Conservation (phyloP, 2,329 filamentous ascomycete genomes). For the Xylariales sp. region DNA sequence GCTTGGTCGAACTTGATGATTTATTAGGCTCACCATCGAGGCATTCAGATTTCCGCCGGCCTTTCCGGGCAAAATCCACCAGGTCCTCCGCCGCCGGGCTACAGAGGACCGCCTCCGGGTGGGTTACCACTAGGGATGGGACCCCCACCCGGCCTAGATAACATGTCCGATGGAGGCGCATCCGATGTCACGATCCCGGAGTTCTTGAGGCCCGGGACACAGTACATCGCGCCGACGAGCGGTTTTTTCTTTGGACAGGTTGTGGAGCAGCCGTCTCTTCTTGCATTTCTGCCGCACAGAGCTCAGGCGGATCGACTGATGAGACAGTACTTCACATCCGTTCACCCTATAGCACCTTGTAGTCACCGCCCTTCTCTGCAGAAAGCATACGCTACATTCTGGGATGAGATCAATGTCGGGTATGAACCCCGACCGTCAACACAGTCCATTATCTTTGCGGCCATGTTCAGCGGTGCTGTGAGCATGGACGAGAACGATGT, state of each 20-base stretch:
- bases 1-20: slow-evolving; percentile 5
- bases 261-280: slow-evolving; percentile 42
- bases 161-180: slow-evolving; percentile 16
- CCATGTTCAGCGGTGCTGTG: slow-evolving; percentile 64
- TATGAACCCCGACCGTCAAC: slow-evolving; percentile 59
- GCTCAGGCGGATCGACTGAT: slow-evolving; percentile 57
- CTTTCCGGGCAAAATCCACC: slow-evolving; percentile 21
- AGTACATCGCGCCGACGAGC: slow-evolving; percentile 64
- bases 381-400: slow-evolving; percentile 59
- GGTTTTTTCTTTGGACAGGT: slow-evolving; percentile 61
- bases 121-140: slow-evolving; percentile 14
- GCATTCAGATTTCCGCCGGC: slow-evolving; percentile 29
- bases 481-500: slow-evolving; percentile 56
- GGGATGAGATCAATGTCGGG: slow-evolving; percentile 54
- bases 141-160: slow-evolving; percentile 18
- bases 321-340: slow-evolving; percentile 61
- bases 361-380: slow-evolving; percentile 66
- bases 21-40: neutral
- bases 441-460: slow-evolving; percentile 65
- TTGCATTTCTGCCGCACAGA: slow-evolving; percentile 57
- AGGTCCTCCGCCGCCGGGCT: slow-evolving; percentile 14
- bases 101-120: slow-evolving; percentile 16
- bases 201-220: slow-evolving; percentile 59
- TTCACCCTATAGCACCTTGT: slow-evolving; percentile 64
- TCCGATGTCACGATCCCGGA: slow-evolving; percentile 33